These are phyloP conservation scores for Sanguinoderma infundibulare DNA, from an alignment of 1,284 basidiomycete species.

Conservation along the genomic window DNA sequence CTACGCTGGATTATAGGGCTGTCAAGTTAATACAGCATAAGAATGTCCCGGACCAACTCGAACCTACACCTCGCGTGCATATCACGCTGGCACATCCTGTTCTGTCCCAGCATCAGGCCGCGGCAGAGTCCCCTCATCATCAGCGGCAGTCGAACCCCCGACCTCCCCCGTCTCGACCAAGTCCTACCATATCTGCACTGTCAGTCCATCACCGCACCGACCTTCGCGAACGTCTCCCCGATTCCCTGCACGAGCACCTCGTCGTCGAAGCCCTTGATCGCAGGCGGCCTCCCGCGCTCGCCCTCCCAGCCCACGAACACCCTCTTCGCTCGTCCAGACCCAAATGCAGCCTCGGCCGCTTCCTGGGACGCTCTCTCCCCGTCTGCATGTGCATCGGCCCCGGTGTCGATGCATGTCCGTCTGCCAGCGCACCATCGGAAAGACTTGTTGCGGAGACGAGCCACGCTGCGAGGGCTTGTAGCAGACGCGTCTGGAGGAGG, in stretches of 20 bases:
- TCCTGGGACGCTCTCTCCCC: slow-evolving; percentile 25
- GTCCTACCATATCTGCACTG: slow-evolving; percentile 42
- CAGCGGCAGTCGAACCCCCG: slow-evolving; percentile 7
- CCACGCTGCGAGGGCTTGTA: slow-evolving; percentile 46
- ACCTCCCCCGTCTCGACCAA: slow-evolving; percentile 23
- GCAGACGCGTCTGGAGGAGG: slow-evolving; percentile 60
- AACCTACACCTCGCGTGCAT: not conserved
- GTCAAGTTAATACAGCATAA: too few species aligned
- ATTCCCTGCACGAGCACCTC: slow-evolving; percentile 40
- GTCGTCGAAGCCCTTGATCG: slow-evolving; percentile 54
- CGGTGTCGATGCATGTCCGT: too few species aligned
- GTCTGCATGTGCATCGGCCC: slow-evolving; percentile 49
- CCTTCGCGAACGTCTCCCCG: slow-evolving; percentile 35
- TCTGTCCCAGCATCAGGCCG: not conserved
- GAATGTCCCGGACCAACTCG: too few species aligned
- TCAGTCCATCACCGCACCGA: slow-evolving; percentile 43
- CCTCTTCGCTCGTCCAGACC: slow-evolving; percentile 19
- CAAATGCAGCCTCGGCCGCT: slow-evolving; percentile 34
- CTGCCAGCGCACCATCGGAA: too few species aligned
- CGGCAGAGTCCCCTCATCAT: not conserved
- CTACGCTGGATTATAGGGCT: too few species aligned
- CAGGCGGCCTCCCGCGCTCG: slow-evolving; percentile 20
- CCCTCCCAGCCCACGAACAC: slow-evolving; percentile 17
- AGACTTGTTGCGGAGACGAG: slow-evolving; percentile 33
- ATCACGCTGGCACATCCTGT: not conserved